Base-by-base conservation (phyloP, 768 basidiomycete species). In the Termitomyces sp. region DNA sequence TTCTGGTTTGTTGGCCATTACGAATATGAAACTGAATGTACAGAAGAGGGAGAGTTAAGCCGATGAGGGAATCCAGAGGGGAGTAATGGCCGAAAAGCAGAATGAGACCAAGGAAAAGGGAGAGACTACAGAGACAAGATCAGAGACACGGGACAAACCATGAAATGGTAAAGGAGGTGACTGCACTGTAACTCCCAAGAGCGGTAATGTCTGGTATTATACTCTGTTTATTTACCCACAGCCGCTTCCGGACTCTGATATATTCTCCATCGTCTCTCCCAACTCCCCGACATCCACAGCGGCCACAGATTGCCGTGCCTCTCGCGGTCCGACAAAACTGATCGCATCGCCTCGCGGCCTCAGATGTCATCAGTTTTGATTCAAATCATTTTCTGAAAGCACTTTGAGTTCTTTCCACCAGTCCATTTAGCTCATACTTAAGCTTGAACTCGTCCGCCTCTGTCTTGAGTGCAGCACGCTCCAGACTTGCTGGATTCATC, bases 1-100 rank as follows among this genome's bases (percentile, higher is more conserved):
- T 53, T 74, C 73, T 44, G 72, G 70, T 66, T 78, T 79, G 64
- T 78, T 79, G 66, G 77, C 75, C 78, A 80, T 81, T 71, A 74
- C 63, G 60, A 65, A 70, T 66, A 62, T 59, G 59, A 63, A 67
- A 68, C 64, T 70, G 70, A 68, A 70, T 63, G 55, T 61, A 69
- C 64, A 65, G 62, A 61, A 60, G 54, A 55, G 58, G 64, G 56
- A 56, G 44, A 54, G 60, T 64, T 55, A 60, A 44, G 37, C 54
- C 45, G 55, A 54, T 38, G 49, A 21, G 50, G 47, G 63, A 64
- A 61, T 54, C 57, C 59, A 55, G 64, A 66, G 64, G 68, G 64
- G 55, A 68, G 54, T 64, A 65, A 70, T 63, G 68, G 64, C 60
- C 64, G 65, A 57, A 65, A 62, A 59, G 60, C 59, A 61, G 62